These are phyloP conservation scores for Syzygium aqueum DNA, from an alignment of 345 rosid genomes.

Conservation along the genomic window DNA sequence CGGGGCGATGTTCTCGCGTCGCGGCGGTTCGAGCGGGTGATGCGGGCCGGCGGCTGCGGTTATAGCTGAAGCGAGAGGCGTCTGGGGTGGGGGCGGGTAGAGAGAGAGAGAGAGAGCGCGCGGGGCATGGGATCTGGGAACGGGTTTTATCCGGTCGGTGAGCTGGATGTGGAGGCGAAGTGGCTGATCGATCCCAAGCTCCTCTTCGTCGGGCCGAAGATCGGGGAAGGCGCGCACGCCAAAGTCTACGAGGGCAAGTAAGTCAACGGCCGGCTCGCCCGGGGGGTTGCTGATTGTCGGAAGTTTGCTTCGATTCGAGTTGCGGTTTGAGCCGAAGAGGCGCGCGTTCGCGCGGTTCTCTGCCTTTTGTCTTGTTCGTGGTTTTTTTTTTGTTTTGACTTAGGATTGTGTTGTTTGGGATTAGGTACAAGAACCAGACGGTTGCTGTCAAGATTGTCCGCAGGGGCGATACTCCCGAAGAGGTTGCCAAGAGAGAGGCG, in stretches of 20 bases:
- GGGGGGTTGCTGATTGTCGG: background rate
- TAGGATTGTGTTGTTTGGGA: background rate
- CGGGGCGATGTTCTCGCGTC: background rate
- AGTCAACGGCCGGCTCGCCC: constrained; percentile 17
- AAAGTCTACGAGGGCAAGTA: constrained; percentile 98
- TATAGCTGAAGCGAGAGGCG: background rate
- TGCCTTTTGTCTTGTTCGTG: background rate
- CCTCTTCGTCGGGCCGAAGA: constrained; percentile 93
- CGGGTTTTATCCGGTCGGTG: constrained; percentile 47
- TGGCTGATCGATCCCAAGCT: constrained; percentile 90
- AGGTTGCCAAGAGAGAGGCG: constrained; percentile 63
- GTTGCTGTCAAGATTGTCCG: constrained; percentile 83
- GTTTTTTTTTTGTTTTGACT: background rate
- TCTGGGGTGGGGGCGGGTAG: background rate
- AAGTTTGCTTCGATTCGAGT: background rate
- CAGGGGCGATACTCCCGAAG: constrained; percentile 78
- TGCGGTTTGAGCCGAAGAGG: background rate
- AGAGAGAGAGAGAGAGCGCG: background rate
- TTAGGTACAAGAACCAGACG: constrained; percentile 69
- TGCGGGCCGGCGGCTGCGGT: background rate
- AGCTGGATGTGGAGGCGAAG: constrained; percentile 65
- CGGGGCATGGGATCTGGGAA: constrained; percentile 70
- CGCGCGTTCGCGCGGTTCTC: background rate
- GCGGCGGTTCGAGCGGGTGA: background rate
- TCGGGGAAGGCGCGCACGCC: constrained; percentile 99